phyloP scores from a whole-genome alignment of 2,329 filamentous ascomycete genomes.

The Sclerotinia glacialis region DNA sequence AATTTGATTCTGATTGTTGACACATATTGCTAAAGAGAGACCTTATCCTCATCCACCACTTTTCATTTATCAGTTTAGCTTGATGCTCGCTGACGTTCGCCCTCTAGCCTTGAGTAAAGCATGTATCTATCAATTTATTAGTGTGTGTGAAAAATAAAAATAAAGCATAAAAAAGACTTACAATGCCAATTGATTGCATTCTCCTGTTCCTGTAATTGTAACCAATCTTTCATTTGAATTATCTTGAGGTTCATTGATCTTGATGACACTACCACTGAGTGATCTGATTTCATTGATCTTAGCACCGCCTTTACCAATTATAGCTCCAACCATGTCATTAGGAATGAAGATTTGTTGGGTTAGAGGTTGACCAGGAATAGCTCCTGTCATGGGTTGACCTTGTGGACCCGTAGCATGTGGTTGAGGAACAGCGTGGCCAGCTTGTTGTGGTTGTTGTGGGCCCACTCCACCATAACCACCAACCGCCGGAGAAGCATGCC shows the following conservation, averaged over 20 bases:
- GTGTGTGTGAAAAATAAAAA: not conserved
- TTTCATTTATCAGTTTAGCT: slow-evolving; percentile 12
- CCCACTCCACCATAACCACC: slow-evolving; percentile 74
- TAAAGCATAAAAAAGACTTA: slow-evolving; percentile 48
- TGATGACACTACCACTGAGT: slow-evolving; percentile 95
- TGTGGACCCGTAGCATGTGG: slow-evolving; percentile 68
- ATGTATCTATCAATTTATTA: slow-evolving; percentile 48
- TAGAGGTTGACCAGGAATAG: slow-evolving; percentile 70
- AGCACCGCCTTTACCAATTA: slow-evolving; percentile 62
- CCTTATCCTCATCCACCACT: not conserved
- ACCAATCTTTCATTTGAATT: slow-evolving; percentile 98
- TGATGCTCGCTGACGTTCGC: slow-evolving; percentile 37
- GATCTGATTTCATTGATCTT: slow-evolving; percentile 99
- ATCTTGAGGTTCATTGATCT: slow-evolving; percentile 99
- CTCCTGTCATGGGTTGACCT: slow-evolving; percentile 70
- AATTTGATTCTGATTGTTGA: slow-evolving; percentile 7
- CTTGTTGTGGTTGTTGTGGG: slow-evolving; percentile 71
- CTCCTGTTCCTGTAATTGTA: slow-evolving; percentile 96
- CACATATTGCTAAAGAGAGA: not conserved
- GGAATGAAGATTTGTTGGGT: slow-evolving; percentile 86
- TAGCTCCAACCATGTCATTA: slow-evolving; percentile 89
- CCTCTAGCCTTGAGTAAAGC: slow-evolving; percentile 95
- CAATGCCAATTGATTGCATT: slow-evolving; percentile 99
- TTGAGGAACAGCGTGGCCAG: slow-evolving; percentile 63
- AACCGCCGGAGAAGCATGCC: slow-evolving; percentile 49